Evolutionary conservation across 805 yeast genomes (phyloP).

Genomic region (Yarrowia phangngaensis): DNA sequence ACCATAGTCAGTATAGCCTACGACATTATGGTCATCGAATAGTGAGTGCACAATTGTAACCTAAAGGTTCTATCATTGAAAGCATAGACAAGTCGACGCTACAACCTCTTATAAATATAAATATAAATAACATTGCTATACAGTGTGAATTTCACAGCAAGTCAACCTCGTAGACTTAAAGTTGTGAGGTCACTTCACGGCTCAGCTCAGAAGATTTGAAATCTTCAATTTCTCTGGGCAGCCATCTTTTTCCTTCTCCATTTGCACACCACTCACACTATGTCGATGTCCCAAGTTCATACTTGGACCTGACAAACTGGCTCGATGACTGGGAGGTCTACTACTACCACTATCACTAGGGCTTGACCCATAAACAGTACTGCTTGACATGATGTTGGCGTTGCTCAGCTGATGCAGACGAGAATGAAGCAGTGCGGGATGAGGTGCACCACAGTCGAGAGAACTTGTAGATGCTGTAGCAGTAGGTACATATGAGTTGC

Average conservation of each 20-base stretch:
- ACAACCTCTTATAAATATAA: too few relatives aligned
- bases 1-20: too few relatives aligned
- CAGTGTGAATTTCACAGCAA: too few relatives aligned
- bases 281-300: slow-evolving; percentile 9
- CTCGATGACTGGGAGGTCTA: slow-evolving; percentile 16
- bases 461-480: slow-evolving; percentile 12
- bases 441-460: slow-evolving; percentile 5
- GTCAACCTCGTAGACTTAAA: too few relatives aligned
- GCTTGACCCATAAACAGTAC: not conserved
- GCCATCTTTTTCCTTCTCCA: slow-evolving; percentile 8
- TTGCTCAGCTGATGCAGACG: slow-evolving; percentile 10
- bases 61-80: too few relatives aligned
- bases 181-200: too few relatives aligned
- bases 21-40: too few relatives aligned
- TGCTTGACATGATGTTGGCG: slow-evolving; percentile 9
- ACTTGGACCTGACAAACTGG: not conserved
- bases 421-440: slow-evolving; percentile 21
- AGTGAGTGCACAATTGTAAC: too few relatives aligned
- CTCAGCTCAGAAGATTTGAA: slow-evolving; percentile 10
- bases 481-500: slow-evolving; percentile 30
- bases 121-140: too few relatives aligned
- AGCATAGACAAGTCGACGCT: too few relatives aligned
- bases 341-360: slow-evolving; percentile 6
- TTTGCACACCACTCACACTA: not conserved
- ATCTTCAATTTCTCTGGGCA: slow-evolving; percentile 12